Conservation (phyloP, 139 green algal genomes). For the Gonium pectorale region DNA sequence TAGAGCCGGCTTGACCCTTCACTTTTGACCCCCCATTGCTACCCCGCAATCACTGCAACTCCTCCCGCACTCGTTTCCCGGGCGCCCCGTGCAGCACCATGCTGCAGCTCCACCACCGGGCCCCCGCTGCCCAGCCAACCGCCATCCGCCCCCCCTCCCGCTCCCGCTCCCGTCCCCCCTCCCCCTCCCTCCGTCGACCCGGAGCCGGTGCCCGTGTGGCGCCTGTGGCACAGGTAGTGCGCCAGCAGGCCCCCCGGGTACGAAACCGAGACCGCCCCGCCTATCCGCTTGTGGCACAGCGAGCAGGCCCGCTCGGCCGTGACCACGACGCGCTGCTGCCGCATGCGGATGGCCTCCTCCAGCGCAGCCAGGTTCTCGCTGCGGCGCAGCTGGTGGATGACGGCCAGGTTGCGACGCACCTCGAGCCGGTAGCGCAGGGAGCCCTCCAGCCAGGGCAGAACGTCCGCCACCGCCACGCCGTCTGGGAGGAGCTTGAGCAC, state of each 20-base stretch:
- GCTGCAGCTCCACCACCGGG: not conserved
- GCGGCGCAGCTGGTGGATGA: constrained; percentile 72
- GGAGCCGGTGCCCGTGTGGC: constrained; percentile 22
- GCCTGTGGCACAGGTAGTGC: constrained; percentile 85
- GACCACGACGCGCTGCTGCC: constrained; percentile 70
- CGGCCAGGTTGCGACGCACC: constrained; percentile 64
- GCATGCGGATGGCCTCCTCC: constrained; percentile 64
- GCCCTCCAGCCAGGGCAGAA: constrained; percentile 79
- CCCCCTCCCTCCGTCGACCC: no score
- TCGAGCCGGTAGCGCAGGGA: constrained; percentile 69
- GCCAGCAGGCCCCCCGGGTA: constrained; percentile 76
- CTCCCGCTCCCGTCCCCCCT: not conserved
- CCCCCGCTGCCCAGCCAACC: not conserved
- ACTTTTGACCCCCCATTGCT: no score
- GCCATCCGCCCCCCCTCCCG: not conserved
- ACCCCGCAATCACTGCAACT: not conserved
- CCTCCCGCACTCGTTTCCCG: not conserved
- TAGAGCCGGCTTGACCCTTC: no score
- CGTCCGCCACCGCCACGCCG: constrained; percentile 58
- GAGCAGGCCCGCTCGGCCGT: constrained; percentile 81
- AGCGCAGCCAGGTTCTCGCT: constrained; percentile 72
- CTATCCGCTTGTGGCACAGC: constrained; percentile 90
- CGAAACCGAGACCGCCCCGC: constrained; percentile 78
- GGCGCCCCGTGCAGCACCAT: not conserved
- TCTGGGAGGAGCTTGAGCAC: constrained; percentile 75